Evolutionary conservation across 1,284 basidiomycete genomes (phyloP), one percentile per base, ranked within the genome.

Genomic region (Cystobasidium pallidum): DNA sequence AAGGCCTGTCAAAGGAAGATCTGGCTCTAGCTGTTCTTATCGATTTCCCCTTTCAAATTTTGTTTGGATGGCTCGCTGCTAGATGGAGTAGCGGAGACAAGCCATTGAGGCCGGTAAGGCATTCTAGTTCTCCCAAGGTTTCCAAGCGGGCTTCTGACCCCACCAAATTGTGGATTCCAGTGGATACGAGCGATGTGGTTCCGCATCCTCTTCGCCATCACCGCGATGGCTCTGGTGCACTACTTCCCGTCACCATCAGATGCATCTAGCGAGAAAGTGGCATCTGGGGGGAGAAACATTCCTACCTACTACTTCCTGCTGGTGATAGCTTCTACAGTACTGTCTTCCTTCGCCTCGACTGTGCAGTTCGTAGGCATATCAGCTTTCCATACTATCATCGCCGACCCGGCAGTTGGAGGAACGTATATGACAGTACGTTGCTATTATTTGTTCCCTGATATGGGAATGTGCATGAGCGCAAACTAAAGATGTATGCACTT

Each of bases 311-410:
- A 96, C 84, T 97, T 99, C 80, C 79, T 86, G 3, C 85, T 93
- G 75, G 84, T 99, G 52, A 83, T 87, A 41, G 76, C 88, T 0
- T 89, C 92, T 75, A 98, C 93, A 0, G 88, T 99, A 21, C 77
- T 92, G 21, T 88, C 89, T 21, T 91, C 90, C 28, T 92, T 99
- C 79, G 87, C 93, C 0, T 87, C 88, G 66, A 99, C 96, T 7
- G 90, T 99, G 11, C 95, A 99, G 81, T 99, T 99, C 79, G 95
- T 98, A 24, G 94, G 95, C 19, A 94, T 99, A 76, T 92, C 93
- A 10, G 95, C 96, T 2, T 99, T 98, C 86, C 95, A 99, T 80
- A 98, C 94, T 1, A 89, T 92, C 74, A 90, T 99, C 64, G 94
- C 96, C 0, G 96, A 99, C 80, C 96, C 96, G 0, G 80, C 97